A percentile compares a stretch with the other conserved stretches of the same genome.
Conservation (phyloP, 2,329 filamentous ascomycete genomes). For the Fusarium sp. region DNA sequence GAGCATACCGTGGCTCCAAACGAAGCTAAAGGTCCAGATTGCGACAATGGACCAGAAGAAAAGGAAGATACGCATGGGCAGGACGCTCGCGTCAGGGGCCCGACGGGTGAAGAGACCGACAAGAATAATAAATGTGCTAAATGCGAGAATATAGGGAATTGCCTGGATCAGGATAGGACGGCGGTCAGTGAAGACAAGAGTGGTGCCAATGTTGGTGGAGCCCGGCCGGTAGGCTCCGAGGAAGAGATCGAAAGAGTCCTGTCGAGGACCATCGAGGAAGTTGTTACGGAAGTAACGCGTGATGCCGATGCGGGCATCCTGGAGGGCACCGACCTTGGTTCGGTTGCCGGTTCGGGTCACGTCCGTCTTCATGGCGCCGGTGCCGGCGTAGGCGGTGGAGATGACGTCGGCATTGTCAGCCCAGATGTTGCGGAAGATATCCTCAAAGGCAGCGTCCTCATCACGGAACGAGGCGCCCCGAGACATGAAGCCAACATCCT, state of each 20-base stretch:
- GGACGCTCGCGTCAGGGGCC: slow-evolving; percentile 74
- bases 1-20: slow-evolving; percentile 84
- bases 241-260: slow-evolving; percentile 96
- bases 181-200: slow-evolving; percentile 81
- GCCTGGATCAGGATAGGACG: slow-evolving; percentile 88
- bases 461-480: slow-evolving; percentile 77
- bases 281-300: slow-evolving; percentile 94
- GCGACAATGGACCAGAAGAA: slow-evolving; percentile 77
- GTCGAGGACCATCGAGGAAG: slow-evolving; percentile 89
- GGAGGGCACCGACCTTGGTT: slow-evolving; percentile 82
- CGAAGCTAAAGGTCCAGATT: slow-evolving; percentile 76
- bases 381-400: slow-evolving; percentile 90
- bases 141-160: slow-evolving; percentile 89
- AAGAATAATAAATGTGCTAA: slow-evolving; percentile 83
- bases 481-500: slow-evolving; percentile 79
- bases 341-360: slow-evolving; percentile 92
- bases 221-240: slow-evolving; percentile 83
- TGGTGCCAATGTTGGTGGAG: slow-evolving; percentile 72
- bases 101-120: slow-evolving; percentile 76
- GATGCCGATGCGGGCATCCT: slow-evolving; percentile 86
- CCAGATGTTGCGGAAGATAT: slow-evolving; percentile 96
- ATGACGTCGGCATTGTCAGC: slow-evolving; percentile 98
- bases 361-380: slow-evolving; percentile 96
- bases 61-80: slow-evolving; percentile 83
- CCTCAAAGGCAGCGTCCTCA: slow-evolving; percentile 82